A percentile compares a stretch with the other conserved stretches of the same genome.
These are phyloP conservation scores for Candida boleticola DNA, from an alignment of 805 yeast genomes.

Conservation along the genomic window DNA sequence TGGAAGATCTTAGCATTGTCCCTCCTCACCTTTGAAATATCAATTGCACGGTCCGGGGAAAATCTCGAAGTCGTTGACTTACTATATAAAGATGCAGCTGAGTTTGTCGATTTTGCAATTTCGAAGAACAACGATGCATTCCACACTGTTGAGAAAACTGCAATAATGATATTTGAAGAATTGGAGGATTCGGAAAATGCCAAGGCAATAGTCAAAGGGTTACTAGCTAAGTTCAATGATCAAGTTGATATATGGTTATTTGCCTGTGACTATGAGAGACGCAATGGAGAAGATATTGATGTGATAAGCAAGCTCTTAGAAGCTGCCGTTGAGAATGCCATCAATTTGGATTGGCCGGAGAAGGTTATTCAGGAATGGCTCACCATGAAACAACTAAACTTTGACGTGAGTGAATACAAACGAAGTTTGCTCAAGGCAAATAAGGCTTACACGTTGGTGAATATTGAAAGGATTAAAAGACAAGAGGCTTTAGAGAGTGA, in stretches of 20 bases:
- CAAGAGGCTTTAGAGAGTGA: constrained; percentile 6
- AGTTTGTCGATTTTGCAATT: constrained; percentile 24
- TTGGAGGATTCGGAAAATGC: constrained; percentile 28
- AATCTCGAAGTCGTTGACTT: constrained; percentile 8
- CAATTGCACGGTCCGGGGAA: constrained; percentile 3
- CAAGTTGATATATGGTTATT: constrained; percentile 51
- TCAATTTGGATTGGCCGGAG: constrained; percentile 50
- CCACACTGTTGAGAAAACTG: constrained; percentile 44
- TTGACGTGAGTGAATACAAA: constrained; percentile 21
- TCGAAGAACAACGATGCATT: constrained; percentile 28
- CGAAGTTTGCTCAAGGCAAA: constrained; percentile 22
- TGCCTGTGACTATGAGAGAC: constrained; percentile 39
- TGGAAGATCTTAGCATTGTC: constrained; percentile 34
- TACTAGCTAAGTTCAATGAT: constrained; percentile 22
- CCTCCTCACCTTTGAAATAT: constrained; percentile 16
- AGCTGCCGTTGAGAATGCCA: constrained; percentile 25
- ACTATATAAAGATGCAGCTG: constrained; percentile 18
- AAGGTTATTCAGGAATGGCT: constrained; percentile 45
- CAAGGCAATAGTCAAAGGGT: constrained; percentile 15
- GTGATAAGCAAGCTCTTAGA: constrained; percentile 26
- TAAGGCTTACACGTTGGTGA: constrained; percentile 15
- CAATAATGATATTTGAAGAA: constrained; percentile 32
- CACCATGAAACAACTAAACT: constrained; percentile 33
- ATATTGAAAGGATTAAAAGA: constrained; percentile 7
- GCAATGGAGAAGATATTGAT: constrained; percentile 18